Conservation (phyloP, 106 monocot species). For the Acorus gramineus region DNA sequence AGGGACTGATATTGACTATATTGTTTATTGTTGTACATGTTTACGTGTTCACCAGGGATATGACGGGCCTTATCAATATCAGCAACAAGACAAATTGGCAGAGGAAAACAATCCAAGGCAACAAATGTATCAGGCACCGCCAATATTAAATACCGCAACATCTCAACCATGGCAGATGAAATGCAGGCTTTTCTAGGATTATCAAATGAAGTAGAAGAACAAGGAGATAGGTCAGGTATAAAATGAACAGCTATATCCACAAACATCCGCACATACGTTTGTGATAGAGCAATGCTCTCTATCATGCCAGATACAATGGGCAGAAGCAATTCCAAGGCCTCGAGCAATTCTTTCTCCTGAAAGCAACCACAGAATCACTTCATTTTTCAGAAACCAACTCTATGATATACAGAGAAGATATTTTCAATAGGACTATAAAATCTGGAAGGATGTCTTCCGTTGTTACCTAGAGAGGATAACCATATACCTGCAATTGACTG, state of each 20-base stretch:
- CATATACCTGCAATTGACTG: constrained; percentile 72
- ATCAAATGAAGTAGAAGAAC: constrained; percentile 9
- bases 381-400: too few relatives aligned
- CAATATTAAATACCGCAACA: constrained; percentile 70
- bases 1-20: constrained; percentile 57
- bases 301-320: constrained; percentile 57
- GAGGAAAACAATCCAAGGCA: constrained; percentile 75
- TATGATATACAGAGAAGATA: too few relatives aligned
- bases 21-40: too few relatives aligned
- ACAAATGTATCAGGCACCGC: constrained; percentile 81
- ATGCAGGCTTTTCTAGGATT: constrained; percentile 34
- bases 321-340: constrained; percentile 75
- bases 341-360: constrained; percentile 77
- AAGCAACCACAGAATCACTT: constrained; percentile 1
- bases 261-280: constrained; percentile 65
- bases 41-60: not conserved
- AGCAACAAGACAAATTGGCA: constrained; percentile 58
- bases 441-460: too few relatives aligned
- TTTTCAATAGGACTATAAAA: too few relatives aligned
- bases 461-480: not conserved
- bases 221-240: constrained; percentile 38
- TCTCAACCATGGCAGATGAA: constrained; percentile 41
- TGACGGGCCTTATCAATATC: constrained; percentile 18
- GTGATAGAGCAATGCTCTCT: constrained; percentile 60
- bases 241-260: constrained; percentile 58